Evolutionary conservation across 176 grass and related monocot species (phyloP).

Genomic region (Hyparrhenia diplandra): DNA sequence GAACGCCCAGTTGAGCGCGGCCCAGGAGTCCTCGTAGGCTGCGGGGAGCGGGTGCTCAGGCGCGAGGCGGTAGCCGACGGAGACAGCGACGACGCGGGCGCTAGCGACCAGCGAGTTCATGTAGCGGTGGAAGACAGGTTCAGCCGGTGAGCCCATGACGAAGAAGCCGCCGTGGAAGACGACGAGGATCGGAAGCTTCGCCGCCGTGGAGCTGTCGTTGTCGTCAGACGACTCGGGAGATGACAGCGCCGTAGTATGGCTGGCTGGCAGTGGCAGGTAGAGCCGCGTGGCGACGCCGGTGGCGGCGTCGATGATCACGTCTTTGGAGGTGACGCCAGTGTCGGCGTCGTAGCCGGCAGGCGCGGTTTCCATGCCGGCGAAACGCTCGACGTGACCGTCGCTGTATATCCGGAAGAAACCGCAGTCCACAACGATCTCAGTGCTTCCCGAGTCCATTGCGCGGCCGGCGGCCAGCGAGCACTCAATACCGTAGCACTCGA

Average conservation of each 20-base stretch:
- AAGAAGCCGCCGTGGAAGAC: conserved; percentile 69
- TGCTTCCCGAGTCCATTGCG: conserved; percentile 16
- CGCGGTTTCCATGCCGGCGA: neutral
- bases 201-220: neutral
- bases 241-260: neutral
- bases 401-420: conserved; percentile 16
- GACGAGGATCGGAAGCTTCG: conserved; percentile 38
- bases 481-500: neutral
- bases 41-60: conserved; percentile 61
- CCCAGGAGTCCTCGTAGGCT: conserved; percentile 59
- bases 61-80: conserved; percentile 62
- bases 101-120: conserved; percentile 34
- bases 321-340: conserved; percentile 36
- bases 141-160: conserved; percentile 27
- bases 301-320: conserved; percentile 26
- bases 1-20: conserved; percentile 41
- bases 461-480: neutral
- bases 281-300: conserved; percentile 27
- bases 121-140: conserved; percentile 11
- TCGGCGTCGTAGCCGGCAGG: conserved; percentile 36
- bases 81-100: conserved; percentile 34
- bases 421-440: conserved; percentile 9
- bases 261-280: conserved; percentile 24
- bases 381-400: conserved; percentile 20
- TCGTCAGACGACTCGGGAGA: neutral